These are phyloP conservation scores for Alternaria metachromatica DNA, from an alignment of 2,329 filamentous ascomycete genomes.

Conservation along the genomic window DNA sequence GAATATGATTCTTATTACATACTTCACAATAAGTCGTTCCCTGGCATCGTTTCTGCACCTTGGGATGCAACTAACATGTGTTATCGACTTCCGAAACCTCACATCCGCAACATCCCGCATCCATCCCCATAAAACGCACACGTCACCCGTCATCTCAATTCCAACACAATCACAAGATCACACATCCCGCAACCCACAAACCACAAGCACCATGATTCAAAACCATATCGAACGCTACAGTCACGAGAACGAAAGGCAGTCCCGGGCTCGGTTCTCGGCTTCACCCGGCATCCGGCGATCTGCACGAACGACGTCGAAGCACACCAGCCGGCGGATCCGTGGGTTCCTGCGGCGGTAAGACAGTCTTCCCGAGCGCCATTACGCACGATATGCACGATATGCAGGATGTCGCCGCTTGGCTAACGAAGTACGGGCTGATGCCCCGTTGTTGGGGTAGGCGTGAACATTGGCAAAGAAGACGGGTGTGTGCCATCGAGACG, in stretches of 20 bases:
- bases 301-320: neutral
- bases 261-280: neutral
- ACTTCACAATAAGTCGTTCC: neutral
- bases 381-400: neutral
- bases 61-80: no score
- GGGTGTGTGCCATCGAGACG: neutral
- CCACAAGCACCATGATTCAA: neutral
- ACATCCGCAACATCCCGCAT: neutral
- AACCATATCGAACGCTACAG: neutral
- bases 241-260: neutral
- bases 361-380: neutral
- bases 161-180: neutral
- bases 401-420: neutral
- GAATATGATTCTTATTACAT: neutral
- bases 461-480: no score
- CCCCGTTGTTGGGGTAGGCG: no score
- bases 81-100: no score
- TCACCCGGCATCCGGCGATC: neutral
- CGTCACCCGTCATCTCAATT: neutral
- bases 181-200: neutral
- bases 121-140: accelerated
- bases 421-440: neutral
- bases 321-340: neutral
- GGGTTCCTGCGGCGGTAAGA: neutral
- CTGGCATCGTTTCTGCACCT: no score